Evolutionary conservation across 2,329 filamentous ascomycete species (phyloP).

Genomic region (Aspergillus ibericus): DNA sequence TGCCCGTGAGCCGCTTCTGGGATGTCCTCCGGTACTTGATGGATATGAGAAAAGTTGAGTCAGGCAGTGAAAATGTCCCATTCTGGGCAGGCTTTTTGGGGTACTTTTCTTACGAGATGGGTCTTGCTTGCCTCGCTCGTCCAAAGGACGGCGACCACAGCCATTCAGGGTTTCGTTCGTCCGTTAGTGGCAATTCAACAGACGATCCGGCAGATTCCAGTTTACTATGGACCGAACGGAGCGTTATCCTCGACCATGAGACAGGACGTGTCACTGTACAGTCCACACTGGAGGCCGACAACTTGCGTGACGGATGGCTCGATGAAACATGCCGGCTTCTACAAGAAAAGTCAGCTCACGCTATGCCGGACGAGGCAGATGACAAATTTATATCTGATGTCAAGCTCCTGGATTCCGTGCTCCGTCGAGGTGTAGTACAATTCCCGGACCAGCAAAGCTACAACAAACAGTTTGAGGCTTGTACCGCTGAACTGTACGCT

Average conservation of each 20-base stretch:
- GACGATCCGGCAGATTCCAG: slow-evolving; percentile 66
- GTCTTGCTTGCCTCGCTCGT: slow-evolving; percentile 58
- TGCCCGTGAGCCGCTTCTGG: slow-evolving; percentile 33
- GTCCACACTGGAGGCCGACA: slow-evolving; percentile 52
- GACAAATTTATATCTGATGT: slow-evolving; percentile 16
- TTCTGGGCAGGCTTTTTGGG: slow-evolving; percentile 86
- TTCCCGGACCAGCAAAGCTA: slow-evolving; percentile 55
- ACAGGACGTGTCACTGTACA: slow-evolving; percentile 66
- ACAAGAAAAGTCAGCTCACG: slow-evolving; percentile 17
- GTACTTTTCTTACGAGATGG: slow-evolving; percentile 81
- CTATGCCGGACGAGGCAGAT: slow-evolving; percentile 6
- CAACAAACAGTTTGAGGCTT: slow-evolving; percentile 64
- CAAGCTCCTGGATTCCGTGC: slow-evolving; percentile 32
- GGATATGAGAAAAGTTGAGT: slow-evolving; percentile 39
- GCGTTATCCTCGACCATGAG: slow-evolving; percentile 73
- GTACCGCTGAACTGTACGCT: slow-evolving; percentile 69
- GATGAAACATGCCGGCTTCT: slow-evolving; percentile 30
- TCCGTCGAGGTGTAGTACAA: slow-evolving; percentile 29
- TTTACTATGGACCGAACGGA: slow-evolving; percentile 73
- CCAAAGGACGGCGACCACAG: slow-evolving; percentile 40
- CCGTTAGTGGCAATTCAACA: neutral
- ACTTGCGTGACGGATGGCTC: slow-evolving; percentile 49
- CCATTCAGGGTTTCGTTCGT: slow-evolving; percentile 5
- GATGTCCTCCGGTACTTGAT: slow-evolving; percentile 40
- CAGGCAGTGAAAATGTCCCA: slow-evolving; percentile 43